A percentile compares a stretch with the other conserved stretches of the same genome.
Conservation (phyloP, 2,329 filamentous ascomycete species). For the Macrophomina tecta region DNA sequence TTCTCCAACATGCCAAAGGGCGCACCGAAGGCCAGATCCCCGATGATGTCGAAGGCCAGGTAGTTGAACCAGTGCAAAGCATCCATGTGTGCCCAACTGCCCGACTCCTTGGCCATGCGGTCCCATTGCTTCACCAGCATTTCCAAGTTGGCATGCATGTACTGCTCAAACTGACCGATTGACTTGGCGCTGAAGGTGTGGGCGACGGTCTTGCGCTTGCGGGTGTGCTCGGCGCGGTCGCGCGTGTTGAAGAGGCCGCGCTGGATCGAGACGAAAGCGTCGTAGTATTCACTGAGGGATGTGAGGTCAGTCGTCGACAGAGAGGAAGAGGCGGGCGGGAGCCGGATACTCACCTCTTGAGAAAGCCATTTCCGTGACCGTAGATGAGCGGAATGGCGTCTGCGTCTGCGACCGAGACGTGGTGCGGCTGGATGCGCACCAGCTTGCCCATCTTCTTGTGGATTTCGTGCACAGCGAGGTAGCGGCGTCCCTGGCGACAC, state of each 20-base stretch:
- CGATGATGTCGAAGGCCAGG: conserved; percentile 65
- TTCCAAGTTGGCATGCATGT: conserved; percentile 80
- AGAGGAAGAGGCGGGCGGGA: neutral
- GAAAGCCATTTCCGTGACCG: conserved; percentile 63
- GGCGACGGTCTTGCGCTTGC: conserved; percentile 87
- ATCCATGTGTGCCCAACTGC: conserved; percentile 69
- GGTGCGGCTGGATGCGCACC: conserved; percentile 82
- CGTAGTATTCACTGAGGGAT: conserved; percentile 75
- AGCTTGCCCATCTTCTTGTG: conserved; percentile 81
- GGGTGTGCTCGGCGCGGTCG: conserved; percentile 78
- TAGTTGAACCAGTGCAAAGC: conserved; percentile 83
- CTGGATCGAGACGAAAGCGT: conserved; percentile 86
- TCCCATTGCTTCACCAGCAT: conserved; percentile 77
- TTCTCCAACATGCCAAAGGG: conserved; percentile 84
- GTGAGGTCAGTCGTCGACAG: neutral
- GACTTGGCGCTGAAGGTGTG: conserved; percentile 87
- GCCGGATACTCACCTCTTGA: conserved; percentile 50
- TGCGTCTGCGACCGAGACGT: conserved; percentile 81
- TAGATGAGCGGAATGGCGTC: conserved; percentile 79
- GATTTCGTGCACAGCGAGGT: conserved; percentile 67
- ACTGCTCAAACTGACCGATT: conserved; percentile 84
- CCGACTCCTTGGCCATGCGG: conserved; percentile 60
- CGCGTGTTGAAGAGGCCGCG: conserved; percentile 90
- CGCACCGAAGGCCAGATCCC: conserved; percentile 72
- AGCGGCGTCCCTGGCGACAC: conserved; percentile 64